These are phyloP conservation scores for Podospora appendiculata DNA, from an alignment of 495 filamentous ascomycete genomes.

Conservation along the genomic window DNA sequence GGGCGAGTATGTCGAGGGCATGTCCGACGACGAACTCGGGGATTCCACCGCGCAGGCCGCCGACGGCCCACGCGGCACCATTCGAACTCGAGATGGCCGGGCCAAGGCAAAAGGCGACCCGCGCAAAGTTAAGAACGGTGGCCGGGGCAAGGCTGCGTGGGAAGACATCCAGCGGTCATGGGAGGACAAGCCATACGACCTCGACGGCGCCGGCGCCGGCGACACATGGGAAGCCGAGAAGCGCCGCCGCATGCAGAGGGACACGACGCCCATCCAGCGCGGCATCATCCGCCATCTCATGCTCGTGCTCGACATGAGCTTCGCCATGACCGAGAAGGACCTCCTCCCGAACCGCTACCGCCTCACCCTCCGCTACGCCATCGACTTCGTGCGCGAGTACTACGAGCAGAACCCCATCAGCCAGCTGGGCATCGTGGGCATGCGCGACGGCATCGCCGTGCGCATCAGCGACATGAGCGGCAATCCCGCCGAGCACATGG, in stretches of 20 bases:
- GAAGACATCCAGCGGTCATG: conserved; percentile 42
- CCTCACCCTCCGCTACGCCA: conserved; percentile 72
- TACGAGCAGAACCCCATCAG: conserved; percentile 99
- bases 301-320: conserved; percentile 84
- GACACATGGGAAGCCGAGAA: conserved; percentile 39
- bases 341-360: conserved; percentile 79
- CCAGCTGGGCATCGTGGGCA: conserved; percentile 82
- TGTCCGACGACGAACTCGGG: conserved; percentile 70
- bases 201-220: conserved; percentile 31
- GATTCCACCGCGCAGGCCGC: conserved; percentile 31
- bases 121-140: conserved; percentile 9
- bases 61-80: conserved; percentile 12
- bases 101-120: conserved; percentile 12
- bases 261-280: conserved; percentile 89
- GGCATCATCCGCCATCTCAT: conserved; percentile 95
- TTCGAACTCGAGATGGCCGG: conserved; percentile 11
- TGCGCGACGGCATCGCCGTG: conserved; percentile 83
- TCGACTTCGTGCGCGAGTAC: conserved; percentile 85
- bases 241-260: conserved; percentile 57
- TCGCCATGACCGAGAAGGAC: conserved; percentile 93
- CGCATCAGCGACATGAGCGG: conserved; percentile 83
- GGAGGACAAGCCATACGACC: conserved; percentile 36
- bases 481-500: conserved; percentile 82
- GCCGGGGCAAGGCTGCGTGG: conserved; percentile 19
- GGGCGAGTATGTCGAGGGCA: conserved; percentile 68